A percentile compares a stretch with the other conserved stretches of the same genome.
Conservation (phyloP, 495 filamentous ascomycete genomes). For the Darksidea phi region DNA sequence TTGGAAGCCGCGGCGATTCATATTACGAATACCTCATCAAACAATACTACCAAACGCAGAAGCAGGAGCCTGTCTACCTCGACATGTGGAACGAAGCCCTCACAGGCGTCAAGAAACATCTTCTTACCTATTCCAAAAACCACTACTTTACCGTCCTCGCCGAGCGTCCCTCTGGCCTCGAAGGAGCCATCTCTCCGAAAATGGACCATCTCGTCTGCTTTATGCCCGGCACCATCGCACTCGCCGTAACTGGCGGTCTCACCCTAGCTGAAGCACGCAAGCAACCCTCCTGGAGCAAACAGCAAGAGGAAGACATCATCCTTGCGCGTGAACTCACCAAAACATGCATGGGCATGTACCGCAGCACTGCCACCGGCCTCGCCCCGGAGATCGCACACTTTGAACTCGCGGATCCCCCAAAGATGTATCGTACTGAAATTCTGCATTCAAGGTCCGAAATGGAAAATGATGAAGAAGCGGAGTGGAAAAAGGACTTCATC, state of each 20-base stretch:
- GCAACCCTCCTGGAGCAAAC: slow-evolving; percentile 65
- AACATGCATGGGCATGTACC: slow-evolving; percentile 97
- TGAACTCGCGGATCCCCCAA: slow-evolving; percentile 63
- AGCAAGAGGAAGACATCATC: slow-evolving; percentile 81
- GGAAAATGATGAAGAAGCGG: slow-evolving; percentile 51
- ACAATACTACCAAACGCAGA: slow-evolving; percentile 89
- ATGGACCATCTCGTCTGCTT: slow-evolving; percentile 99
- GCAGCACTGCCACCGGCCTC: slow-evolving; percentile 78
- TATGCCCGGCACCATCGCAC: slow-evolving; percentile 91
- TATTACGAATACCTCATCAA: slow-evolving; percentile 99
- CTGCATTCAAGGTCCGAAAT: slow-evolving; percentile 48
- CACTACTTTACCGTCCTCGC: slow-evolving; percentile 80
- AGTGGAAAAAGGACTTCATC: slow-evolving; percentile 72
- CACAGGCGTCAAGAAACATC: slow-evolving; percentile 81
- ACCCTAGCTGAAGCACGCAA: slow-evolving; percentile 72
- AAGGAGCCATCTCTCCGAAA: slow-evolving; percentile 67
- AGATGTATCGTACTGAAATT: slow-evolving; percentile 49
- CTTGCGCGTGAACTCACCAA: slow-evolving; percentile 87
- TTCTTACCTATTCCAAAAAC: slow-evolving; percentile 81
- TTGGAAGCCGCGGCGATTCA: slow-evolving; percentile 90
- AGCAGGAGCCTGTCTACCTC: slow-evolving; percentile 79
- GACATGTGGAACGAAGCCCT: slow-evolving; percentile 92
- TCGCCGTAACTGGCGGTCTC: slow-evolving; percentile 78
- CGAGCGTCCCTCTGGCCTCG: slow-evolving; percentile 76
- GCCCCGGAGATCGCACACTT: slow-evolving; percentile 93